These are phyloP conservation scores for Suillus subaureus DNA, from an alignment of 768 basidiomycete genomes.

Conservation along the genomic window DNA sequence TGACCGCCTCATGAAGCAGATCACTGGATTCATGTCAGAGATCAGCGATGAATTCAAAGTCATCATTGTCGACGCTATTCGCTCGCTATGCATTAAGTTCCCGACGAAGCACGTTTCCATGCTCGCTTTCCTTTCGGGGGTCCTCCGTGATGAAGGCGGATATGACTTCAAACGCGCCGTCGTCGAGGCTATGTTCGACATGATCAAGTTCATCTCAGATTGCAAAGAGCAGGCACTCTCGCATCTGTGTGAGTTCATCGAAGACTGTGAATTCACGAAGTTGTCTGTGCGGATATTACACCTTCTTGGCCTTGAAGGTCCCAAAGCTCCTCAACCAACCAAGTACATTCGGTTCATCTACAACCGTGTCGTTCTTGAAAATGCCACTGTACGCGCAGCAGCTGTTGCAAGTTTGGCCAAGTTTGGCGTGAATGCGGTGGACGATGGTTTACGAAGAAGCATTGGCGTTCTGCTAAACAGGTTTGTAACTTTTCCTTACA, in stretches of 20 bases:
- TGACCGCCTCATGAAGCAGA: constrained; percentile 98
- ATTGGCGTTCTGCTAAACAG: constrained; percentile 85
- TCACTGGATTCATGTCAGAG: constrained; percentile 97
- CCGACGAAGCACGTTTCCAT: constrained; percentile 95
- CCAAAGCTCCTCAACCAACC: constrained; percentile 92
- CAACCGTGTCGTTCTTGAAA: constrained; percentile 98
- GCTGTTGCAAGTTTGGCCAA: constrained; percentile 95
- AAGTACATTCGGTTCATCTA: constrained; percentile 99
- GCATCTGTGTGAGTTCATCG: constrained; percentile 98
- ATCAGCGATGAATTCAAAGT: constrained; percentile 99
- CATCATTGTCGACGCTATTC: constrained; percentile 98
- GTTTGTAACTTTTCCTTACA: constrained; percentile 36
- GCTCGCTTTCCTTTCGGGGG: constrained; percentile 96
- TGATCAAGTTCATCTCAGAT: constrained; percentile 97
- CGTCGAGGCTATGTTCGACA: constrained; percentile 99
- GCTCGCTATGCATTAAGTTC: constrained; percentile 98
- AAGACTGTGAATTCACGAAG: constrained; percentile 99
- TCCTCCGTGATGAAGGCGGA: constrained; percentile 96
- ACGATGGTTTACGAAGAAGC: constrained; percentile 78
- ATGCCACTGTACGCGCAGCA: constrained; percentile 95
- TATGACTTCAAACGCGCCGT: constrained; percentile 99
- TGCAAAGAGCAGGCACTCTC: constrained; percentile 98
- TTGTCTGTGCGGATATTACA: constrained; percentile 96
- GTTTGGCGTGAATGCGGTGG: constrained; percentile 89
- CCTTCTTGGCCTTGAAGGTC: constrained; percentile 93